Percentiles rank a stretch among this genome's conserved stretches.
phyloP scores from a whole-genome alignment of 169 alveolate species.

The Amoebophrya sp. region DNA sequence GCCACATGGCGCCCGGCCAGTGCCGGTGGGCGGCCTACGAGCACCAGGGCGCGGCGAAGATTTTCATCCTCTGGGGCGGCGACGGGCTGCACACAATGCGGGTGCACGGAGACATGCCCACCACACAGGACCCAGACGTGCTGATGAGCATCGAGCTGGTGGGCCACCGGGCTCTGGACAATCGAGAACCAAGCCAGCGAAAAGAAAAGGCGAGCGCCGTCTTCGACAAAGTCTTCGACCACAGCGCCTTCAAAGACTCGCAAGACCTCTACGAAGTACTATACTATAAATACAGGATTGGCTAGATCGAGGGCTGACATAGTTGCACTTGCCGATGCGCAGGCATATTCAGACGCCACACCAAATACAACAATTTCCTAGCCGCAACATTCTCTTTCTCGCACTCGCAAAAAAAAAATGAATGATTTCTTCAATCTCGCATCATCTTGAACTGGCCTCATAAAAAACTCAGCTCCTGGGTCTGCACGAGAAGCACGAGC shows the following conservation, averaged over 20 bases:
- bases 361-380: too few relatives aligned
- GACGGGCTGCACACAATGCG: neutral
- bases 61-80: neutral
- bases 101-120: neutral
- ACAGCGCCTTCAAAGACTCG: neutral
- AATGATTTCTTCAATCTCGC: too few relatives aligned
- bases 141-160: neutral
- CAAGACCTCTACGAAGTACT: neutral
- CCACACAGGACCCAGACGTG: neutral
- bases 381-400: too few relatives aligned
- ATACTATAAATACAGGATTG: too few relatives aligned
- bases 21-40: slow-evolving; percentile 26
- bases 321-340: too few relatives aligned
- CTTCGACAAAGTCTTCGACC: neutral
- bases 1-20: slow-evolving; percentile 36
- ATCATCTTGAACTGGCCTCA: too few relatives aligned
- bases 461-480: neutral
- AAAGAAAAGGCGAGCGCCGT: neutral
- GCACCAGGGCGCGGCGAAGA: neutral
- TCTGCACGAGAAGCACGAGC: slow-evolving; percentile 6
- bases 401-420: too few relatives aligned
- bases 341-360: too few relatives aligned
- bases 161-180: neutral
- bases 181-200: neutral
- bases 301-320: too few relatives aligned